phyloP scores from a whole-genome alignment of 176 grass and related monocot genomes.

The Musa schizocarpa region DNA sequence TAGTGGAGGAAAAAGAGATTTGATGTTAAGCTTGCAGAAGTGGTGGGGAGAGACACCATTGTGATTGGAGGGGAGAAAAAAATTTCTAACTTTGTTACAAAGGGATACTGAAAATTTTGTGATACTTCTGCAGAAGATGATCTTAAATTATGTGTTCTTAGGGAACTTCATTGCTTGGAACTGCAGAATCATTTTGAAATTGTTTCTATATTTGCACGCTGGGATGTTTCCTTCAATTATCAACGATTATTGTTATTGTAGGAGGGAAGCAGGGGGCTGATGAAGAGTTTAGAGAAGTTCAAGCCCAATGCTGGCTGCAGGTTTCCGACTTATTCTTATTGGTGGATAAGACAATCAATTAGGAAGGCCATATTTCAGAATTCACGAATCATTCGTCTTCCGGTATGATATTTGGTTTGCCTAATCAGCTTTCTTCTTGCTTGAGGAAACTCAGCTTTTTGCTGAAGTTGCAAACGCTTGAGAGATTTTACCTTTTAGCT shows the following conservation, averaged over 20 bases:
- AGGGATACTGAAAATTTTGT: too few species aligned
- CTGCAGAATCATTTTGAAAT: too few species aligned
- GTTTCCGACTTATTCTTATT: constrained; percentile 77
- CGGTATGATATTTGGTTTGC: constrained; percentile 26
- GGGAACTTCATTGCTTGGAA: too few species aligned
- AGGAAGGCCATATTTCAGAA: constrained; percentile 76
- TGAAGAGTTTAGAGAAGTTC: constrained; percentile 90
- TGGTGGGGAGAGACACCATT: too few species aligned
- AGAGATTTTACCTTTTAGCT: too few species aligned
- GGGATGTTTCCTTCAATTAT: neutral
- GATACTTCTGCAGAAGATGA: too few species aligned
- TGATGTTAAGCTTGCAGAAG: too few species aligned
- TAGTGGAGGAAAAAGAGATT: too few species aligned
- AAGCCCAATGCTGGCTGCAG: constrained; percentile 66
- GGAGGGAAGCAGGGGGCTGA: constrained; percentile 70
- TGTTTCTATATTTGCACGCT: neutral
- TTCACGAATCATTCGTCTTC: constrained; percentile 64
- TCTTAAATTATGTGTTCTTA: too few species aligned
- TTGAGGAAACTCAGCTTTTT: neutral
- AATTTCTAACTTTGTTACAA: too few species aligned
- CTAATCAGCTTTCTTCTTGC: neutral
- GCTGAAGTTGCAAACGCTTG: neutral
- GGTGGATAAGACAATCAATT: constrained; percentile 81
- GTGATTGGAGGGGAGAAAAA: too few species aligned
- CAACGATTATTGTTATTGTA: constrained; percentile 14